Percentiles rank a stretch among this genome's conserved stretches.
Conservation (phyloP, 2,329 filamentous ascomycete species). For the Nakataea oryzae region DNA sequence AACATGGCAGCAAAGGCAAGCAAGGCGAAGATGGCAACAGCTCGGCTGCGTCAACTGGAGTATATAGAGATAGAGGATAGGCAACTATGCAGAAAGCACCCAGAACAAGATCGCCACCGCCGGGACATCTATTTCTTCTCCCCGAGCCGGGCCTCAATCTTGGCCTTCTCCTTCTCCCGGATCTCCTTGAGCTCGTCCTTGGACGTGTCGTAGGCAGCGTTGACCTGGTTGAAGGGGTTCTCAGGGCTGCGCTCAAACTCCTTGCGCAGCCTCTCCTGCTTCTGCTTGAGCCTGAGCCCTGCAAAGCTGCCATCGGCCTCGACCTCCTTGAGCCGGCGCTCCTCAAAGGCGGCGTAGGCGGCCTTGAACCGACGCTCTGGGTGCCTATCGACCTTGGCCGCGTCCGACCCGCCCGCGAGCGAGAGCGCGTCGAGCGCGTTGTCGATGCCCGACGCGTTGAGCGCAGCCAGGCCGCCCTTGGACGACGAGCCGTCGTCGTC, state of each 20-base stretch:
- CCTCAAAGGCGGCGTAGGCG: conserved; percentile 74
- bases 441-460: conserved; percentile 84
- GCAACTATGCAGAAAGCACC: not conserved
- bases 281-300: conserved; percentile 72
- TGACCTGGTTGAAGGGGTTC: conserved; percentile 89
- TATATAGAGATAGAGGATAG: not conserved
- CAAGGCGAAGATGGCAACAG: not conserved
- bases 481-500: conserved; percentile 23
- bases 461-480: conserved; percentile 33
- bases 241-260: conserved; percentile 93
- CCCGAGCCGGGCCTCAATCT: conserved; percentile 62
- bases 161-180: conserved; percentile 54
- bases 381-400: conserved; percentile 72
- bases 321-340: conserved; percentile 73
- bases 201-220: conserved; percentile 63
- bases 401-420: conserved; percentile 38
- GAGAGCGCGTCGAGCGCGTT: conserved; percentile 83
- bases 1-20: too few relatives aligned
- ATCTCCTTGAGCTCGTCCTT: conserved; percentile 66
- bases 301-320: conserved; percentile 63
- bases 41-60: not conserved
- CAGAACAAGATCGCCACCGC: not conserved
- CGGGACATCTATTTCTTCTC: conserved; percentile 8
- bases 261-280: conserved; percentile 72
- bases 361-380: conserved; percentile 82